Conservation (phyloP, 345 rosid species). For the Eucalyptus regnans region DNA sequence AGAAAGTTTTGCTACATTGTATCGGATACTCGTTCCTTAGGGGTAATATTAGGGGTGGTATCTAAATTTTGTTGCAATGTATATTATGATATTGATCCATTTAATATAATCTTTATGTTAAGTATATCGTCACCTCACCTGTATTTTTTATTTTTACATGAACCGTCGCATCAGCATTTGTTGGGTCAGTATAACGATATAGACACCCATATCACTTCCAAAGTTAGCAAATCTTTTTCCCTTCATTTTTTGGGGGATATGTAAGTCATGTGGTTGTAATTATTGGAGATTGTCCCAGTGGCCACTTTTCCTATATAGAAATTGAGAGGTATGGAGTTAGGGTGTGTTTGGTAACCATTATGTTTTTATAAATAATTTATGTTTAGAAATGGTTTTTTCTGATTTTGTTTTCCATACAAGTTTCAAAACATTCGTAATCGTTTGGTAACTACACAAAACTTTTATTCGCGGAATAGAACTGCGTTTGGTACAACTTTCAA, state of each 20-base stretch:
- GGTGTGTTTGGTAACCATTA: fast-evolving
- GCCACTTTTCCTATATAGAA: too few species aligned
- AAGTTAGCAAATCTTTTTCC: too few species aligned
- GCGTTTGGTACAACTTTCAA: too few species aligned
- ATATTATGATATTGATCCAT: fast-evolving
- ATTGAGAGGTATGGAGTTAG: fast-evolving
- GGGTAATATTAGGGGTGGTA: background rate
- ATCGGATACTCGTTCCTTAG: background rate
- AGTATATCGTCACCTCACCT: fast-evolving
- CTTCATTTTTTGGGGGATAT: too few species aligned
- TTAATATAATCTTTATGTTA: too few species aligned
- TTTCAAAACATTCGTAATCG: too few species aligned
- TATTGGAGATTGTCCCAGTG: too few species aligned
- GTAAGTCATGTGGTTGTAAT: too few species aligned
- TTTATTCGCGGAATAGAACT: fast-evolving
- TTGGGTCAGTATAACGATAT: too few species aligned
- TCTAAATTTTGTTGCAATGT: background rate
- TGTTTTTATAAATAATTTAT: too few species aligned
- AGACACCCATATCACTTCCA: background rate
- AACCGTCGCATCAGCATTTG: too few species aligned
- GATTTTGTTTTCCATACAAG: fast-evolving
- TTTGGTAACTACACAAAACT: fast-evolving
- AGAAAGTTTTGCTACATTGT: background rate
- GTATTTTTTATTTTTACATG: too few species aligned
- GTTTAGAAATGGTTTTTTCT: fast-evolving